Evolutionary conservation across 2,329 filamentous ascomycete genomes (phyloP).

Genomic region (Neocatenulostroma microsporum): DNA sequence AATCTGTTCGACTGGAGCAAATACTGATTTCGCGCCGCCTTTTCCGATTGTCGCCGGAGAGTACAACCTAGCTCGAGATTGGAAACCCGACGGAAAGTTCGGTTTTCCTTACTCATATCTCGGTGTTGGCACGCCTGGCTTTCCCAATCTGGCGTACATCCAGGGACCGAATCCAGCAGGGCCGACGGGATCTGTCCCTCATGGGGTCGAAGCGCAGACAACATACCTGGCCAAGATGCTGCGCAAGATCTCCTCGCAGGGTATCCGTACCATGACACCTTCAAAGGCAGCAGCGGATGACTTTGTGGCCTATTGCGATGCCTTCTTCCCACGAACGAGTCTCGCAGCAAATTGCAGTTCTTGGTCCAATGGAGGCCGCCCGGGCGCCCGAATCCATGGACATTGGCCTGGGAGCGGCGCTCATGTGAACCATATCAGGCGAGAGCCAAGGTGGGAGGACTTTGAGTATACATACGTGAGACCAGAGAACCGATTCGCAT

Average conservation of each 20-base stretch:
- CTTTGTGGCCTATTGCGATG: constrained; percentile 28
- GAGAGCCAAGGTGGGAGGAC: no score
- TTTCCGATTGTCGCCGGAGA: constrained; percentile 23
- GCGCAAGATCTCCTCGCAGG: constrained; percentile 58
- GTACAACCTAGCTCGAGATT: constrained; percentile 23
- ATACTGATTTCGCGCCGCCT: constrained; percentile 27
- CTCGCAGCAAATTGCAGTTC: constrained; percentile 44
- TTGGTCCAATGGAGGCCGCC: no score
- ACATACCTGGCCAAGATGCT: constrained; percentile 60
- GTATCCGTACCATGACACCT: constrained; percentile 55
- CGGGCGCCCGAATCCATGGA: no score
- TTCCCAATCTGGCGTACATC: constrained; percentile 1
- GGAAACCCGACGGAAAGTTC: constrained; percentile 28
- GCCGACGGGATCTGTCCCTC: constrained; percentile 24
- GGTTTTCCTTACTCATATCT: constrained; percentile 25
- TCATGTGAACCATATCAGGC: no score
- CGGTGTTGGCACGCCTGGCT: constrained; percentile 17
- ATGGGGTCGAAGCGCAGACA: no score
- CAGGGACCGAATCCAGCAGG: constrained; percentile 17
- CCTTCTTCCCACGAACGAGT: constrained; percentile 42
- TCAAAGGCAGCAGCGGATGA: constrained; percentile 48
- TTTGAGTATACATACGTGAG: no score
- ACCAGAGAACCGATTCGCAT: no score
- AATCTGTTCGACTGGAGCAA: constrained; percentile 39
- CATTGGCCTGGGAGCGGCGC: no score